Base-by-base conservation (phyloP, 441 rosid species). In the Iberis amara region DNA sequence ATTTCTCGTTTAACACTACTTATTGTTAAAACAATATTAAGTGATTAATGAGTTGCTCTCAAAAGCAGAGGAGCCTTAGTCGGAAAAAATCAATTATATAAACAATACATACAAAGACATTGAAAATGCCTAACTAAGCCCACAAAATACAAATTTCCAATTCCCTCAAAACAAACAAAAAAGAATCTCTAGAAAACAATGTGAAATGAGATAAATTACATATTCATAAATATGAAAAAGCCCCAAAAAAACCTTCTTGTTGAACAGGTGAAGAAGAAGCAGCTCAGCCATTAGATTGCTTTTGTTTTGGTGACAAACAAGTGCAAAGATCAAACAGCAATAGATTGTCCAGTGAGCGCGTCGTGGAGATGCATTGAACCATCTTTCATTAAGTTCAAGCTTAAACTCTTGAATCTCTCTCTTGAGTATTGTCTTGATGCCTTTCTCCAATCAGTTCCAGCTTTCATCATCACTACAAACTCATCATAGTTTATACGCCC, bases 401-500 rank as follows among this genome's bases (percentile, higher is more conserved):
- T 92, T 79, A 92, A 68, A 52, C 96, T 88, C 73, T 92, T 92
- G 83, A 88, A 92, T 59, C 98, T 83, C 73, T 88, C 98, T 69
- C 98, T 73, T 15, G 96, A 92, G 77, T 92, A 92, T 66, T 92
- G 98, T 41, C 98, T 78, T 5, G 96, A 92, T 0, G 98, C 98
- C 76, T 92, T 92, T 64, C 98, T 82, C 98, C 98, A 92, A 44
- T 92, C 98, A 0, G 98, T 92, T 68, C 98, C 96, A 7, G 98
- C 72, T 84, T 88, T 92, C 98, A 92, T 92, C 98, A 91, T 91
- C 2, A 82, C 86, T 43, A 82, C 94, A 68, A 92, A 92, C 56
- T 92, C 98, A 32, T 92, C 96, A 1, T 85, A 92, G 68, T 95
- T 86, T 49, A 92, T 88, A 18, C 70, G 52, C 4, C 95, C 94